Percentiles rank a stretch among this genome's conserved stretches.
phyloP scores from a whole-genome alignment of 208 protist species.

The Leishmania martiniquensis region DNA sequence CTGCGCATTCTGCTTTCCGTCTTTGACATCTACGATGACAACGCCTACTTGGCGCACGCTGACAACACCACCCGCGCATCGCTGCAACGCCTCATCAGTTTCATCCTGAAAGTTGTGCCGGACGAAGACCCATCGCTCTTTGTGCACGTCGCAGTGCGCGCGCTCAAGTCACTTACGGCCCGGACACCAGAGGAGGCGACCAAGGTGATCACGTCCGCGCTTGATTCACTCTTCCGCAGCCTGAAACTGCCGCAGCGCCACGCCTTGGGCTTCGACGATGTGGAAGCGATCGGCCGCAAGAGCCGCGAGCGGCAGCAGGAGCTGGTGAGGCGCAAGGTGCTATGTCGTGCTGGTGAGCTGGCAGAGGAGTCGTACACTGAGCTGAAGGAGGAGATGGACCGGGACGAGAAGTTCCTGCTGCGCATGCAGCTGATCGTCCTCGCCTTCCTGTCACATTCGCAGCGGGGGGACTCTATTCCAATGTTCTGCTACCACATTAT shows the following conservation, averaged over 20 bases:
- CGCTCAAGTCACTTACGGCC: conserved; percentile 70
- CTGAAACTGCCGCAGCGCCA: conserved; percentile 78
- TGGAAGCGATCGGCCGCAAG: conserved; percentile 86
- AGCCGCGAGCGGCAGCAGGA: conserved; percentile 87
- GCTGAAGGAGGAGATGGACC: conserved; percentile 83
- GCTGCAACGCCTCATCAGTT: conserved; percentile 74
- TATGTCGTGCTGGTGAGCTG: conserved; percentile 48
- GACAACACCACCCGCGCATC: conserved; percentile 87
- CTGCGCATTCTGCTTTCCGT: conserved; percentile 78
- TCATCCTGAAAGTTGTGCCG: conserved; percentile 87
- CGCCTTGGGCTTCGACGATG: conserved; percentile 85
- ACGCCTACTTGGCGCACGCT: conserved; percentile 82
- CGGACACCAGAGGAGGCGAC: conserved; percentile 84
- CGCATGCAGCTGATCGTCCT: conserved; percentile 92
- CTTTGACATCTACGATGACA: conserved; percentile 90
- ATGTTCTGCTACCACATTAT: conserved; percentile 89
- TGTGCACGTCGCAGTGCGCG: conserved; percentile 78
- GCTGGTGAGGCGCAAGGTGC: conserved; percentile 58
- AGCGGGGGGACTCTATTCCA: conserved; percentile 74
- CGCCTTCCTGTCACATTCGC: conserved; percentile 80
- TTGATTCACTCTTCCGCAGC: conserved; percentile 86
- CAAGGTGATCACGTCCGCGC: conserved; percentile 69
- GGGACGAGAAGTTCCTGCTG: conserved; percentile 89
- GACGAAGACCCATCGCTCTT: conserved; percentile 90
- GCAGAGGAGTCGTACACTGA: conserved; percentile 59